Evolutionary conservation across 2,329 filamentous ascomycete genomes (phyloP), one percentile per base, ranked within the genome.

Genomic region (Claviceps sp.): DNA sequence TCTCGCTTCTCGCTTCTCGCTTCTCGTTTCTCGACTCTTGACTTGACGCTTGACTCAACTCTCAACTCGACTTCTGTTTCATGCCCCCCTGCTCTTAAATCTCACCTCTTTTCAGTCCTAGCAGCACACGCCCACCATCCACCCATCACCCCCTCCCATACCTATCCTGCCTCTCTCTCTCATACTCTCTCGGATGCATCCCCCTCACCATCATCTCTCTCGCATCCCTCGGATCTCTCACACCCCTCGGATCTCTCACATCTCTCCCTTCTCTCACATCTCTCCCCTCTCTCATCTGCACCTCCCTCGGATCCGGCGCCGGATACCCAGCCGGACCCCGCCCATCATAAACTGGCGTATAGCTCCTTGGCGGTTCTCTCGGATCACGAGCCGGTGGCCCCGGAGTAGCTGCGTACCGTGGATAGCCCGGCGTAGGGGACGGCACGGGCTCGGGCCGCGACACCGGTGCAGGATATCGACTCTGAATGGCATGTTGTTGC

Each of bases 281-380:
- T 20, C 42, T 51, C 1, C 51, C 55, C 23, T 72, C 70, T n/a
- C 68, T 64, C 54, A 63, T 59, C 39, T 66, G 64, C 57, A 66
- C 55, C 2, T 67, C 64, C 49, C 64, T 54, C 4, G 61, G 64
- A 52, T 68, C 67, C 45, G 62, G 62, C 1, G 59, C 57, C 3
- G 61, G 58, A 50, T 66, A 68, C 1, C 63, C 62, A n/a, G 71
- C 72, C 0, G 63, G 67, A 6, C 66, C 68, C 16, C 72, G 65
- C 6, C 52, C 55, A 29, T 76, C 72, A 50, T 74, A 75, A 4
- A 66, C 68, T 3, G 73, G 72, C 1, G 73, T 75, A 57, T 72
- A 75, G 57, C 71, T 74, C 20, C 73, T 68, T 1, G 64, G 63
- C 1, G 68, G 67, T 9, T 73, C 68, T 54, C 67, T 56, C 7